Base-by-base conservation (phyloP, 441 rosid genomes). In the Eutrema salsugineum region DNA sequence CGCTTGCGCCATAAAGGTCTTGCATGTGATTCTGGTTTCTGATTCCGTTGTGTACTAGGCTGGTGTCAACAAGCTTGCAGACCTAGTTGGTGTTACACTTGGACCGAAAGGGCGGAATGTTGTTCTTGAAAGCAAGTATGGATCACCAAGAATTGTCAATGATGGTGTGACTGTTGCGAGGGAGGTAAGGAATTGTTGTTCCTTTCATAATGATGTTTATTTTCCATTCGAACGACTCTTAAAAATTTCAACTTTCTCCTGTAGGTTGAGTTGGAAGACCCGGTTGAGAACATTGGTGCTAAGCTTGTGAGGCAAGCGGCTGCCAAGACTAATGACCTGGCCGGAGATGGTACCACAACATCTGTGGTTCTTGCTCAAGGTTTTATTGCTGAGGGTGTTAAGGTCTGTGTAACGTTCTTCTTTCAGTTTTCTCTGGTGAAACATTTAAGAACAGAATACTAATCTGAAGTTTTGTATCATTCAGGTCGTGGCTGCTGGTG, bases 321-420 rank as follows among this genome's bases (percentile, higher is more conserved):
- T 82, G 87, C 98, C 35, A 94, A 94, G 80, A 90, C 98, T 8
- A 94, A 94, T 78, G 99, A 94, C 85, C 76, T 94, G 84, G 98
- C 99, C 47, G 98, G 98, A 65, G 98, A 92, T 63, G 98, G 99
- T 33, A 95, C 98, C 5, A 95, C 99, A 22, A 95, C 99, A 51
- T 94, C 99, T 17, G 99, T 94, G 77, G 98, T 92, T 72, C 99
- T 94, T 61, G 98, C 98, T 2, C 98, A 94, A 63, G 99, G 98
- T 51, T 93, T 90, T 32, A 92, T 94, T 70, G 91, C 97, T 16
- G 98, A 92, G 84, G 98, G 97, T 48, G 93, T 94, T 53, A 92
- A 94, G 97, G 97, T 91, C 33, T 51, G 85, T 68, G 3, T 44
- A 64, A 10, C 22, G 27, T 32, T 65, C 53, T 43, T 17, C 8